phyloP scores from a whole-genome alignment of 106 monocot species.

The Acanthochlamys bracteata region DNA sequence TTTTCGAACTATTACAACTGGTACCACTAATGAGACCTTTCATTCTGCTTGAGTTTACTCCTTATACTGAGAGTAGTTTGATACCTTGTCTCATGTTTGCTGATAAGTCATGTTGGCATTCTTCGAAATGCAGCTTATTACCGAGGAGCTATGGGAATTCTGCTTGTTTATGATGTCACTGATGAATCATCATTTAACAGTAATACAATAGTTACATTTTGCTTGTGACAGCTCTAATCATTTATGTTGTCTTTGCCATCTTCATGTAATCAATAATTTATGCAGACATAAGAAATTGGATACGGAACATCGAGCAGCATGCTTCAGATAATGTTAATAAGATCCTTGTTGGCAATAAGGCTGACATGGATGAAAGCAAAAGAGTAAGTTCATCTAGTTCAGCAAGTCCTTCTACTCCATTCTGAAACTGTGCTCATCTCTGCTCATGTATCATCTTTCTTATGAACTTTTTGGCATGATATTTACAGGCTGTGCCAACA shows the following conservation, averaged over 20 bases:
- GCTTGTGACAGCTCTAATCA: background rate
- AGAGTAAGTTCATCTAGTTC: constrained; percentile 35
- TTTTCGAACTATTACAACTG: constrained; percentile 65
- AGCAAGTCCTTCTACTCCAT: background rate
- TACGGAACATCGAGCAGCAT: constrained; percentile 95
- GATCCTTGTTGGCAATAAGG: constrained; percentile 95
- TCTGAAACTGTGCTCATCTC: background rate
- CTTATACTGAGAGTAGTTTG: too few species aligned
- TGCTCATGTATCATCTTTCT: background rate
- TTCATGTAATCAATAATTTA: background rate
- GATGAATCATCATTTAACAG: constrained; percentile 99
- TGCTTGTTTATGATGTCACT: constrained; percentile 98
- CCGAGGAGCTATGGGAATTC: constrained; percentile 95
- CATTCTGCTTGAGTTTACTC: too few species aligned
- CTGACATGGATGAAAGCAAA: constrained; percentile 99
- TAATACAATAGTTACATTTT: constrained; percentile 17
- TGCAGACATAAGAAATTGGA: constrained; percentile 98
- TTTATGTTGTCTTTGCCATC: background rate
- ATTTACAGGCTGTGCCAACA: constrained; percentile 71
- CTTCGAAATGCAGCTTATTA: constrained; percentile 64
- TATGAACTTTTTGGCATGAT: background rate
- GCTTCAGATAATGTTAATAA: constrained; percentile 98
- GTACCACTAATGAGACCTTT: constrained; percentile 7
- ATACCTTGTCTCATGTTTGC: too few species aligned
- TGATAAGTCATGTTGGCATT: too few species aligned